These are phyloP conservation scores for Trichosporon inkin DNA, from an alignment of 1,284 basidiomycete species.

Conservation along the genomic window DNA sequence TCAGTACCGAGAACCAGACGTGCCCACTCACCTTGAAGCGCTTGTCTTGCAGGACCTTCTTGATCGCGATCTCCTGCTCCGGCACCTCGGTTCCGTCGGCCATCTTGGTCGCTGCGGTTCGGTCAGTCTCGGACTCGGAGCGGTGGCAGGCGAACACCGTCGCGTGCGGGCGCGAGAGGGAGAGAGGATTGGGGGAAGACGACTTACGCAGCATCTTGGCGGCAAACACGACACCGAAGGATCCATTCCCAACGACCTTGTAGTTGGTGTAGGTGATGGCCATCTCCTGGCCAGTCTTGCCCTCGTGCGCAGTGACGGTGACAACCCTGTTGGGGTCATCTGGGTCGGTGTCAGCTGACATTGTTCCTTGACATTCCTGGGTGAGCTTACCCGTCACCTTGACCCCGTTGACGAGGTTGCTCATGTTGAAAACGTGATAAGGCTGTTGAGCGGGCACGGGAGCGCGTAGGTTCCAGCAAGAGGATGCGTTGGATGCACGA, in stretches of 20 bases:
- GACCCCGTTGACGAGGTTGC: conserved; percentile 69
- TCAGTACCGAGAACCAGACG: neutral
- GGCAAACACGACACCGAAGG: conserved; percentile 95
- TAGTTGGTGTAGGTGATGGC: conserved; percentile 94
- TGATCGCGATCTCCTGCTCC: conserved; percentile 93
- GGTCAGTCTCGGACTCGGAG: neutral
- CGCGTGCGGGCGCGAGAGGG: neutral
- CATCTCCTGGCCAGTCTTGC: conserved; percentile 82
- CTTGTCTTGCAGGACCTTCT: conserved; percentile 99
- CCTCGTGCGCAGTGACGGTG: conserved; percentile 90
- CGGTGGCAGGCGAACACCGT: neutral
- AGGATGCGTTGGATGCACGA: neutral
- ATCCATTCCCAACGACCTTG: conserved; percentile 98
- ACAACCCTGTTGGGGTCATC: conserved; percentile 95
- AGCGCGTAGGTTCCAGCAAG: neutral
- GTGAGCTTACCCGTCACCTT: conserved; percentile 74
- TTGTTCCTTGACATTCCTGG: conserved; percentile 9
- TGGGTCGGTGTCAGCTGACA: conserved; percentile 29
- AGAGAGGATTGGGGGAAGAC: neutral
- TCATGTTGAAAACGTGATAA: conserved; percentile 13
- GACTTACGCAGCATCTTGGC: conserved; percentile 54
- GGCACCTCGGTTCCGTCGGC: conserved; percentile 55
- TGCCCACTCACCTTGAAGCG: conserved; percentile 80
- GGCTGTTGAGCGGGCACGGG: neutral
- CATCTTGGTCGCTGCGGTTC: conserved; percentile 32